Conservation (phyloP, 805 yeast species). For the Pichia cabralensis region DNA sequence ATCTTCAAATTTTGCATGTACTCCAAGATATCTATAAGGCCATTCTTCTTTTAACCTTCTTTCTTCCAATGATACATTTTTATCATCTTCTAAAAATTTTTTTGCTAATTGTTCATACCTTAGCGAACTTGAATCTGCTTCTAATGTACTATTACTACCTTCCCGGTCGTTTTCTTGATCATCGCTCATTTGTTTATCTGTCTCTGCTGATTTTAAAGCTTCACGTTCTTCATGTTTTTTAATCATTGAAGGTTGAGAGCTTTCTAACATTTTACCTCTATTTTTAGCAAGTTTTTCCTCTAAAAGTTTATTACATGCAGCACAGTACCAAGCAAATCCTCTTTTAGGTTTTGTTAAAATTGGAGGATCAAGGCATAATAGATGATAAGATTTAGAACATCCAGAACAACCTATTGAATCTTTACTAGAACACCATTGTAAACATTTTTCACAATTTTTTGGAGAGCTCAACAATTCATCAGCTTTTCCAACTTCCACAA, state of each 20-base stretch:
- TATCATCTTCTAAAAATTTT: constrained; percentile 40
- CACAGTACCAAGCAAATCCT: constrained; percentile 90
- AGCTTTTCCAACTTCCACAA: constrained; percentile 60
- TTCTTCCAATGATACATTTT: constrained; percentile 29
- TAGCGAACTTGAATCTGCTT: constrained; percentile 19
- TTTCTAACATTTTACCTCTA: constrained; percentile 27
- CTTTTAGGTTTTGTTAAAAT: constrained; percentile 66
- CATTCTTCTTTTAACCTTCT: constrained; percentile 60
- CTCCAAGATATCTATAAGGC: constrained; percentile 73
- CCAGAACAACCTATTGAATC: constrained; percentile 77
- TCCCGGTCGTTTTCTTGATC: neutral
- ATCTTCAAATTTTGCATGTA: constrained; percentile 65
- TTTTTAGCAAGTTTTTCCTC: constrained; percentile 32
- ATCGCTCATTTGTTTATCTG: neutral
- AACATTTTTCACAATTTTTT: constrained; percentile 62
- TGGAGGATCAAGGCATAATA: constrained; percentile 83
- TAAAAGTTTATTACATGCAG: constrained; percentile 54
- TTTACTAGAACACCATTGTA: constrained; percentile 71
- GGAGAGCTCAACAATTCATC: constrained; percentile 56
- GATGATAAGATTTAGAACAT: constrained; percentile 63
- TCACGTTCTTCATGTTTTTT: constrained; percentile 4
- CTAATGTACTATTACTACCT: neutral
- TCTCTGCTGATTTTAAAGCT: neutral
- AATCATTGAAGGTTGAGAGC: constrained; percentile 20
- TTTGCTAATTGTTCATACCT: constrained; percentile 49